Evolutionary conservation across 1,284 basidiomycete species (phyloP).

Genomic region (Agaricales sp.): DNA sequence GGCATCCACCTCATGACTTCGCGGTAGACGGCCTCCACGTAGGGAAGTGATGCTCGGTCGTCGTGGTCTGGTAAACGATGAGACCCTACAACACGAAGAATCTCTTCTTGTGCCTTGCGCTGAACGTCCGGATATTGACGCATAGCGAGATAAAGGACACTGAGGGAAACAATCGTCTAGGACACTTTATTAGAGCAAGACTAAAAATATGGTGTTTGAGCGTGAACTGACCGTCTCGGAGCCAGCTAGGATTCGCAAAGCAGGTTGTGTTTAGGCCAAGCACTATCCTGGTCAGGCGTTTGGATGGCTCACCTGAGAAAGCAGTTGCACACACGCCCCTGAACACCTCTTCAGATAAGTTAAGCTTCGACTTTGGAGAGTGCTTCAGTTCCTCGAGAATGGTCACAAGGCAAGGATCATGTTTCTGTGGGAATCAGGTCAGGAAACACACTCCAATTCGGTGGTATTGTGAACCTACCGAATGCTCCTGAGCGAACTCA

Average conservation of each 20-base stretch:
- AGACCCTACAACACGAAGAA: slow-evolving; percentile 13
- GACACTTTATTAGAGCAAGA: neutral
- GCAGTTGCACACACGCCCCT: neutral
- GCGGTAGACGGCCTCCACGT: slow-evolving; percentile 14
- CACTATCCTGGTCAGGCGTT: neutral
- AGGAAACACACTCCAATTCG: neutral
- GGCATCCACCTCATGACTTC: slow-evolving; percentile 18
- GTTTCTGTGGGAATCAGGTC: neutral
- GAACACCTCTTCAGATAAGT: neutral
- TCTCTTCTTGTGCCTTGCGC: slow-evolving; percentile 15
- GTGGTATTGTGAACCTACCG: neutral
- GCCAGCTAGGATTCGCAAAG: neutral
- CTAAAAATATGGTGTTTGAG: neutral
- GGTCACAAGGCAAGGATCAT: neutral
- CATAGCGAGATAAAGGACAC: slow-evolving; percentile 16
- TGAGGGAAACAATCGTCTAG: neutral
- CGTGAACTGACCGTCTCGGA: neutral
- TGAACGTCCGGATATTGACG: slow-evolving; percentile 15
- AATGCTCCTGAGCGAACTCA: neutral
- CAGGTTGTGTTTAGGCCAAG: neutral
- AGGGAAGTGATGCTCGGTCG: slow-evolving; percentile 15
- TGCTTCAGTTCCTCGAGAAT: neutral
- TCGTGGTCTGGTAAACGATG: slow-evolving; percentile 20
- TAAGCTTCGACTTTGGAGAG: neutral
- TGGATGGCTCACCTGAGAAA: neutral